Base-by-base conservation (phyloP, 768 basidiomycete genomes). In the Mycena haematopus region DNA sequence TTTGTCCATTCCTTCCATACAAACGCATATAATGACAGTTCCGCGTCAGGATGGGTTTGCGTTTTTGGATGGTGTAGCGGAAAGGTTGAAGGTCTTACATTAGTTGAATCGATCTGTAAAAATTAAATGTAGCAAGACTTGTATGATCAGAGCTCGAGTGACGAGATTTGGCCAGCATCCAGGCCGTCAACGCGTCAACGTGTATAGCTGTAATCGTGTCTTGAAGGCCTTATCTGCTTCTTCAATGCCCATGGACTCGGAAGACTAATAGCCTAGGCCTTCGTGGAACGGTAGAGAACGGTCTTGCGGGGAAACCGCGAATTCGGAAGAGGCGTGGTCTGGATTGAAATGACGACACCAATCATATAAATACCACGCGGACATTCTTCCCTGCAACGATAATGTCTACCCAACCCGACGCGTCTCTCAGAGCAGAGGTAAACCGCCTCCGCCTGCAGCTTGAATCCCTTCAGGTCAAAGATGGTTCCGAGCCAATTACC, bases 51-150 rank as follows among this genome's bases (percentile, higher is more conserved):
- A 91, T 68, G 90, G 89, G 38, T 82, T 91, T 68, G 80, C 80
- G 11, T 91, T 92, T 70, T 74, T 92, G 52, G 85, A 87, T 55
- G 84, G 84, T 38, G 70, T 91, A 47, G 82, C 86, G 2, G 80
- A 76, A 46, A 77, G 86, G 65, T 73, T 92, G 61, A 78, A 75
- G 66, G 76, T 73, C 13, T 66, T 87, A 64, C 71, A 75, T 52
- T 80, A 54, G 52, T 44, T 35, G 29, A 31, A 22, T n/a, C n/a
- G n/a, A 58, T 57, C 45, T 17, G 56, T 29, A 44, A 29, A 47
- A 46, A 40, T 22, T 52, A 52, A 42, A 52, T 47, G 56, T 56
- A 56, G 27, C 46, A 46, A 47, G 21, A 14, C 42, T 24, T 59
- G 44, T 55, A 54, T 5, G 27, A 44, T 31, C 29, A 31, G 29